A percentile compares a stretch with the other conserved stretches of the same genome.
Conservation (phyloP, 2,329 filamentous ascomycete species). For the Thielaviopsis ethacetica region DNA sequence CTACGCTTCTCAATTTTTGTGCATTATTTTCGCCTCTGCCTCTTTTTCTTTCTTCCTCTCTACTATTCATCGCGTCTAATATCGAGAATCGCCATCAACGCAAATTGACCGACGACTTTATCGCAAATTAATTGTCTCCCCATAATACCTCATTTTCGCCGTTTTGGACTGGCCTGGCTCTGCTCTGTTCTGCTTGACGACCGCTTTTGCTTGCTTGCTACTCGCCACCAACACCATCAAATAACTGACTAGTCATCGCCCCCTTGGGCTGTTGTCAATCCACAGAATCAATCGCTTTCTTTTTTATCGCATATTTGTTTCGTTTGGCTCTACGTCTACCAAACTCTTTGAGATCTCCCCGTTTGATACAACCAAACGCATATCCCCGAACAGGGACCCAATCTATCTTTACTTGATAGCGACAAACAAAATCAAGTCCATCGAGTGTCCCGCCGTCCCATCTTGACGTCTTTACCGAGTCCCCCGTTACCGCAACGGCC, state of each 20-base stretch:
- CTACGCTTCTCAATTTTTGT: not conserved
- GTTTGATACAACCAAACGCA: not conserved
- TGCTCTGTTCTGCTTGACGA: not conserved
- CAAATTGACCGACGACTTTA: not conserved
- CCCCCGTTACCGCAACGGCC: not conserved
- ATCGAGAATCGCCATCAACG: too few relatives aligned
- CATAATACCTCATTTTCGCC: not conserved
- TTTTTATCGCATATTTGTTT: not conserved
- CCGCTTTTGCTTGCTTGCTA: not conserved
- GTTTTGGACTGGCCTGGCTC: not conserved
- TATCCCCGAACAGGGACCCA: not conserved
- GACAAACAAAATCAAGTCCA: not conserved
- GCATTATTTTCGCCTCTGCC: not conserved
- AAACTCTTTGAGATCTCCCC: not conserved
- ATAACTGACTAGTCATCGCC: not conserved
- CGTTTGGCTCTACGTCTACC: not conserved
- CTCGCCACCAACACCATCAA: not conserved
- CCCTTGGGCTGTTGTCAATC: not conserved
- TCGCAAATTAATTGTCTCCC: not conserved
- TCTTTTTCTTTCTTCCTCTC: not conserved
- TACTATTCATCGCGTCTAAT: not conserved
- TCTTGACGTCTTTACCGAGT: not conserved
- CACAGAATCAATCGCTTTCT: not conserved
- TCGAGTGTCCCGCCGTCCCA: too few relatives aligned
- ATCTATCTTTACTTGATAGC: not conserved